Evolutionary conservation across 768 basidiomycete genomes (phyloP), one percentile per base, ranked within the genome.

Genomic region (Clathrus columnatus): DNA sequence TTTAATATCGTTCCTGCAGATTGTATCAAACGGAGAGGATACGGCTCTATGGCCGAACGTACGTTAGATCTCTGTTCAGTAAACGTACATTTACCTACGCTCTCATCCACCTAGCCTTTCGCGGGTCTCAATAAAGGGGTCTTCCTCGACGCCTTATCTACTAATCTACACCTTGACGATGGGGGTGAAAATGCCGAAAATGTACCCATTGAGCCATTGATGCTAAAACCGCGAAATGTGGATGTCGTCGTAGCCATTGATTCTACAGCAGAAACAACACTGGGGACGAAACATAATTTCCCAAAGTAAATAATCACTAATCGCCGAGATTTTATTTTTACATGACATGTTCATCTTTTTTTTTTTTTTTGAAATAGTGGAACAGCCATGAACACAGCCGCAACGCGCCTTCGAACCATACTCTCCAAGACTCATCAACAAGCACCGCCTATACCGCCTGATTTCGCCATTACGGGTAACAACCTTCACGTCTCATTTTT

Each of bases 201-300:
- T 62, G 65, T 88, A 6, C 91, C 91, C 0, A 72, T 85, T 24
- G 81, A 79, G n/a, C 83, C 85, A 1, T 68, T 90, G 24, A 76
- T 93, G 52, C 81, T 89, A 26, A 83, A 80, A 49, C 75, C 78
- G 1, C 77, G 91, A 48, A 73, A 65, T 0, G 61, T 92, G 42
- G 91, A 95, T 62, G 79, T 86, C 4, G 79, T 93, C 61, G 72
- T 94, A 16, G 86, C 85, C 0, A 70, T 89, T 18, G 91, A 93
- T 63, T 78, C 77, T 21, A 78, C 80, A 59, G 70, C 80, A 0
- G 83, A 87, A 26, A 50, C 49, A 16, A 50, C 49, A 8, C 18
- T 20, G 60, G 75, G 77, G 54, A 18, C 2, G 16, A 23, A 36
- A n/a, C 36, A 80, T 50, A 73, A 68, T 56, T 93, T 82, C 79